Conservation (phyloP, 139 green algal species). For the Deuterostichococcus epilithicus region DNA sequence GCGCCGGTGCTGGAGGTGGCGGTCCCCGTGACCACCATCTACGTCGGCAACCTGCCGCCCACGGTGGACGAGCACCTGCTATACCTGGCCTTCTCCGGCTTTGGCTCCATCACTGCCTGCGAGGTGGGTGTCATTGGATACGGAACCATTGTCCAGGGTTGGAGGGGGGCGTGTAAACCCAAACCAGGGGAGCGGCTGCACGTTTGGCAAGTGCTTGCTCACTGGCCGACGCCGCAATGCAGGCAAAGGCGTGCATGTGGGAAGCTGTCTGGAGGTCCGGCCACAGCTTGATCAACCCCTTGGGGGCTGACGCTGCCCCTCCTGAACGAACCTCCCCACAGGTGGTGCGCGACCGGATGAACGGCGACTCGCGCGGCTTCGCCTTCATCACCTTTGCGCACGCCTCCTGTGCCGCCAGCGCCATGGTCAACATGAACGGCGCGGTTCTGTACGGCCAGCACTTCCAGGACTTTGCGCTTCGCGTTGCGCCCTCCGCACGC, state of each 20-base stretch:
- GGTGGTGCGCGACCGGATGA: constrained; percentile 62
- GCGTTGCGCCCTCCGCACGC: constrained; percentile 33
- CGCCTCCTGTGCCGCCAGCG: constrained; percentile 33
- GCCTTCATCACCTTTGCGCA: constrained; percentile 61
- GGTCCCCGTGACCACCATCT: constrained; percentile 35
- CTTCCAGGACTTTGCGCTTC: constrained; percentile 26
- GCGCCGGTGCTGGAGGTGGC: background rate
- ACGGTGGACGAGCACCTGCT: constrained; percentile 51
- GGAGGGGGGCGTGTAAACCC: background rate
- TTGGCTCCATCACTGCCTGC: constrained; percentile 41
- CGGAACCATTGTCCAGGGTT: background rate
- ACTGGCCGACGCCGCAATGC: background rate
- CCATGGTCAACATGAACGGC: constrained; percentile 57
- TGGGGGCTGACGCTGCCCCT: background rate
- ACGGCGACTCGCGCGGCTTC: constrained; percentile 50
- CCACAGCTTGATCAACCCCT: background rate
- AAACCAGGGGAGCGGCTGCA: background rate
- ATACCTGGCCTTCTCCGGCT: constrained; percentile 31
- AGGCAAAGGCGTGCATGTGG: background rate
- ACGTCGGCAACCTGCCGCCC: constrained; percentile 66
- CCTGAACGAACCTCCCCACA: constrained; percentile 33
- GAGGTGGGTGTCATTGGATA: constrained; percentile 31
- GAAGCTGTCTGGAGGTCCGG: background rate
- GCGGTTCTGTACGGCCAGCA: constrained; percentile 14
- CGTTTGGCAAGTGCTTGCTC: background rate